Evolutionary conservation across 768 basidiomycete genomes (phyloP), one percentile per base, ranked within the genome.

Genomic region (Pulveroboletus sp.): DNA sequence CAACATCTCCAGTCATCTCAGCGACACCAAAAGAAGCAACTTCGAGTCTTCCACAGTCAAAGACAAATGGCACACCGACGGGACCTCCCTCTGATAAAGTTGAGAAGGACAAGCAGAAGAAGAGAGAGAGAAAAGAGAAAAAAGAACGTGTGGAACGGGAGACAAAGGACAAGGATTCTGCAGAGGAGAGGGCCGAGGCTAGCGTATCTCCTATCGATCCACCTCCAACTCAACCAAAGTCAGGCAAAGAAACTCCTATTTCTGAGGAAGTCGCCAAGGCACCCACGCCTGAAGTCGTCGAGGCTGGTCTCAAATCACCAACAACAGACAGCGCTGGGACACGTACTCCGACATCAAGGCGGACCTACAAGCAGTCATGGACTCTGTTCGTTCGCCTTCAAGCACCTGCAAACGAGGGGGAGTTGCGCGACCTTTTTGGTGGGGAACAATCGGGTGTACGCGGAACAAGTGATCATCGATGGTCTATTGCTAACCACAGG

Each of bases 331-430:
- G 80, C 30, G 65, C 77, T 0, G 86, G 87, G 8, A 70, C 73
- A 21, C 77, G 88, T 48, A 91, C 90, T 26, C 90, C 90, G 17
- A 87, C 82, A 46, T 76, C 77, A 32, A 75, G 76, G 41, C 78
- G 80, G 49, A 78, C 80, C 0, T 71, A 78, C 27, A 76, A 87
- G 36, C 81, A 88, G 65, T 89, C 90, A 6, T 90, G 85, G 84
- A 93, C 91, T 8, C 76, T 93, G 45, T 93, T 89, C 68, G 81
- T 93, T 76, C 81, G 85, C 55, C 75, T 85, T 70, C 66, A 73
- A 15, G 57, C 72, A 8, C 63, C 76, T 11, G 73, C 79, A 6
- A 77, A 66, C 9, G 91, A 93, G 56, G 56, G 67, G 0, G 88
- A 91, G 42, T 62, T 93, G 8, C 76, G 78, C 47, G 86, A 86